These are phyloP conservation scores for Drechslera avenae DNA, from an alignment of 2,329 filamentous ascomycete species.

Conservation along the genomic window DNA sequence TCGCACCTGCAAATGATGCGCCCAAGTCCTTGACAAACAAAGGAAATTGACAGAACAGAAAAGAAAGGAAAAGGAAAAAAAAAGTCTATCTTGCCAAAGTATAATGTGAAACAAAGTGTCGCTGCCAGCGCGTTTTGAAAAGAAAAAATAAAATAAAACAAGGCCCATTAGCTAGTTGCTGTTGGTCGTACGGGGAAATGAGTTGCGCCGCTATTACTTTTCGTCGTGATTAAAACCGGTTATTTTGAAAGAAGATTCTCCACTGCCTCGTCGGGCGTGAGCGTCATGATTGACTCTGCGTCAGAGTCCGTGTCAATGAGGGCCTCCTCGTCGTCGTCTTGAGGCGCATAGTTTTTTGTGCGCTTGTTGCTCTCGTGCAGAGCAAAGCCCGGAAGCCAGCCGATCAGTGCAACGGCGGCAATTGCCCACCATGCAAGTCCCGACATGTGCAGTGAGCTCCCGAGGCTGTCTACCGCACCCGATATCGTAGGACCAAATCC, in stretches of 20 bases:
- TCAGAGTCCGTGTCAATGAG: constrained; percentile 39
- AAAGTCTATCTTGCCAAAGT: constrained; percentile 19
- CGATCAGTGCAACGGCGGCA: constrained; percentile 74
- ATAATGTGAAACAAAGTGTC: constrained; percentile 9
- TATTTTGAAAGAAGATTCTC: constrained; percentile 41
- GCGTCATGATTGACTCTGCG: constrained; percentile 40
- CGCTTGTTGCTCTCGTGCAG: constrained; percentile 68
- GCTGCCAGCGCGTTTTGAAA: constrained; percentile 27
- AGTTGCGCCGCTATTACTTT: constrained; percentile 16
- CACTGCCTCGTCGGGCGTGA: constrained; percentile 37
- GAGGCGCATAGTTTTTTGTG: constrained; percentile 16
- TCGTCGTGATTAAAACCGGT: constrained; percentile 24
- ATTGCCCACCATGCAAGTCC: constrained; percentile 94
- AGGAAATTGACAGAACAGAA: no score
- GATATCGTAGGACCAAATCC: constrained; percentile 89
- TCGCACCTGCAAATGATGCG: constrained; percentile 17
- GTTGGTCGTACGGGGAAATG: constrained; percentile 10
- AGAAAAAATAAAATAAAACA: no score
- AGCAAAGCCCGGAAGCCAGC: constrained; percentile 56
- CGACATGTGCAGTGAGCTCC: constrained; percentile 79
- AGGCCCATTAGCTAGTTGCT: background rate
- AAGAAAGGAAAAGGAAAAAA: no score
- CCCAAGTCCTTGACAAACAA: constrained; percentile 16
- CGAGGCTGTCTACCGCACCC: constrained; percentile 80
- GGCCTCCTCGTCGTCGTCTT: constrained; percentile 43